Conservation (phyloP, 2,329 filamentous ascomycete species). For the Curvularia verruculosa region DNA sequence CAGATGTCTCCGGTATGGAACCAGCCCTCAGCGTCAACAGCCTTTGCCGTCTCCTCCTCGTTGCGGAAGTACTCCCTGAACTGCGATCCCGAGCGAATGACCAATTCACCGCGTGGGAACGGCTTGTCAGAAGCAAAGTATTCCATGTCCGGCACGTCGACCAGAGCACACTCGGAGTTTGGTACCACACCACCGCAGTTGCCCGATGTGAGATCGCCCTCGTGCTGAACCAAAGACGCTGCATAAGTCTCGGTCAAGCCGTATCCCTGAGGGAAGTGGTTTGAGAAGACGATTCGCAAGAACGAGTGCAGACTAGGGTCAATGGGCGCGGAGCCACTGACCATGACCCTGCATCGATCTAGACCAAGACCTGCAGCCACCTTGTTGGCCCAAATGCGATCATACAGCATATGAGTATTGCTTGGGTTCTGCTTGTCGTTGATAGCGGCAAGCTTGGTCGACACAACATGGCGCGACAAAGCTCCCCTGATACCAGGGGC, state of each 20-base stretch:
- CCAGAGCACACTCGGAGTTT: slow-evolving; percentile 74
- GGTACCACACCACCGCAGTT: slow-evolving; percentile 79
- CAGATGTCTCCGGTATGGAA: slow-evolving; percentile 96
- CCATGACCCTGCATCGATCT: slow-evolving; percentile 72
- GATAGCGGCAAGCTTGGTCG: slow-evolving; percentile 79
- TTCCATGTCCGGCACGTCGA: slow-evolving; percentile 92
- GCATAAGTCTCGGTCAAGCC: slow-evolving; percentile 95
- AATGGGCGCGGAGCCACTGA: slow-evolving; percentile 88
- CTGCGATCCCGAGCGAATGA: slow-evolving; percentile 78
- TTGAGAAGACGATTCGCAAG: slow-evolving; percentile 80
- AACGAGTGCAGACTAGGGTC: slow-evolving; percentile 89
- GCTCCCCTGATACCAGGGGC: slow-evolving; percentile 80
- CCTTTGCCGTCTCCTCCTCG: slow-evolving; percentile 81
- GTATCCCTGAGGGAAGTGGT: slow-evolving; percentile 84
- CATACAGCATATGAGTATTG: slow-evolving; percentile 78
- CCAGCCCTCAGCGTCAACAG: slow-evolving; percentile 88
- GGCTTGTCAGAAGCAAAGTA: slow-evolving; percentile 89
- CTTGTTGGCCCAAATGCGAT: slow-evolving; percentile 90
- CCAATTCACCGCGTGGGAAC: slow-evolving; percentile 84
- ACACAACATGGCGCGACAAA: slow-evolving; percentile 78
- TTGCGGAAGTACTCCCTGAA: slow-evolving; percentile 93
- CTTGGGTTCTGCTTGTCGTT: slow-evolving; percentile 74
- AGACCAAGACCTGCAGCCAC: slow-evolving; percentile 83
- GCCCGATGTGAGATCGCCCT: slow-evolving; percentile 74
- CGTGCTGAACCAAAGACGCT: slow-evolving; percentile 70